phyloP scores from a whole-genome alignment of 192 early-diverging fungal species.

The Thamnidium elegans region DNA sequence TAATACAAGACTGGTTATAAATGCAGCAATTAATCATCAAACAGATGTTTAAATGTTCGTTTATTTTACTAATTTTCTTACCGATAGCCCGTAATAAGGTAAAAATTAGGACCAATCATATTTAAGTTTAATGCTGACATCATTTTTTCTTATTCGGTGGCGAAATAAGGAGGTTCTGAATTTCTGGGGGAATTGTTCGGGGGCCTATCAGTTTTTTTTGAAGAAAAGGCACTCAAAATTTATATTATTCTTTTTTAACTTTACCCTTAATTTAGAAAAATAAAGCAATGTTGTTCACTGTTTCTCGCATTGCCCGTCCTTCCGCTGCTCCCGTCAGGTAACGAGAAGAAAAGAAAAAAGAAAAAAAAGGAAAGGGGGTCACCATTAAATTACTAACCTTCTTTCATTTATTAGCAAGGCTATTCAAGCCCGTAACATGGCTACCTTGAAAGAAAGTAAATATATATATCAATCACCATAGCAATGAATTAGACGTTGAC shows the following conservation, averaged over 20 bases:
- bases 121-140: too few species aligned
- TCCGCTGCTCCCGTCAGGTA: constrained; percentile 34
- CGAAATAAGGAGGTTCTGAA: too few species aligned
- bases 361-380: neutral
- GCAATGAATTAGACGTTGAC: neutral
- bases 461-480: neutral
- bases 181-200: neutral
- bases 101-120: too few species aligned
- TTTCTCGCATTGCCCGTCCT: constrained; percentile 40
- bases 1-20: too few species aligned
- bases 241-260: neutral
- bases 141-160: too few species aligned
- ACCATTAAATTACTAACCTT: too few species aligned
- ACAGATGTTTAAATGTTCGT: too few species aligned
- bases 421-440: constrained; percentile 87
- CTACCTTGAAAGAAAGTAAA: constrained; percentile 89
- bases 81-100: too few species aligned
- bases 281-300: constrained; percentile 31
- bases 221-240: constrained; percentile 1
- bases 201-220: neutral
- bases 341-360: neutral
- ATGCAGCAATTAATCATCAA: too few species aligned
- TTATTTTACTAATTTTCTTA: too few species aligned
- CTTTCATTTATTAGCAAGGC: constrained; percentile 44
- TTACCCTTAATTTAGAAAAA: neutral